A percentile compares a stretch with the other conserved stretches of the same genome.
These are phyloP conservation scores for Sphaerulina vaccinii DNA, from an alignment of 2,329 filamentous ascomycete genomes.

Conservation along the genomic window DNA sequence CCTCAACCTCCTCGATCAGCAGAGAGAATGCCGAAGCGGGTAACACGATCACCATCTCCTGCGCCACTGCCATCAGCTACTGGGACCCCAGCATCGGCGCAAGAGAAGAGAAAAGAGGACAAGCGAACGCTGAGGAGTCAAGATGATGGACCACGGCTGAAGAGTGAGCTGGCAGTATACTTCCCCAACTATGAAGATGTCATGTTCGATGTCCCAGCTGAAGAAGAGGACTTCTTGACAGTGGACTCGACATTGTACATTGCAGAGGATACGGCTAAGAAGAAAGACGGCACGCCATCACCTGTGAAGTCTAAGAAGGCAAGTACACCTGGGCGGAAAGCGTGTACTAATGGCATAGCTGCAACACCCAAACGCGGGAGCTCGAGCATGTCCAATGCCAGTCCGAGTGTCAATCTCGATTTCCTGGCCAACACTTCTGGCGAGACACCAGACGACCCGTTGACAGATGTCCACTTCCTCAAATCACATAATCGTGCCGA, in stretches of 20 bases:
- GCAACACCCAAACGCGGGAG: slow-evolving; percentile 20
- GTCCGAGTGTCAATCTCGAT: slow-evolving; percentile 26
- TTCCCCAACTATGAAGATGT: slow-evolving; percentile 94
- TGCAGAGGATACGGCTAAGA: slow-evolving; percentile 30
- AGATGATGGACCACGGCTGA: slow-evolving; percentile 75
- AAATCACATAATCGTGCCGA: slow-evolving; percentile 61
- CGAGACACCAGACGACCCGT: slow-evolving; percentile 51
- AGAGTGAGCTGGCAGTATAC: slow-evolving; percentile 87
- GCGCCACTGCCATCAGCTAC: not conserved
- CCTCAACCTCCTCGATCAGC: slow-evolving; percentile 15
- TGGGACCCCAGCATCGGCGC: slow-evolving; percentile 4
- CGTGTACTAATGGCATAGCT: slow-evolving; percentile 20
- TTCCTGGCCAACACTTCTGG: slow-evolving; percentile 33
- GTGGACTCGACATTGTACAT: slow-evolving; percentile 31
- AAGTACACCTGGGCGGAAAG: slow-evolving; percentile 8
- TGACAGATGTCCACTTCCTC: slow-evolving; percentile 57
- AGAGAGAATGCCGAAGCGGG: slow-evolving; percentile 14
- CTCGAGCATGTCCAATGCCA: slow-evolving; percentile 23
- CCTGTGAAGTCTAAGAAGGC: slow-evolving; percentile 19
- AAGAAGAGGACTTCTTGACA: slow-evolving; percentile 60
- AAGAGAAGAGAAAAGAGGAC: slow-evolving; percentile 48
- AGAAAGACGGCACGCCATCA: slow-evolving; percentile 13
- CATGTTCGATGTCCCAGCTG: slow-evolving; percentile 78
- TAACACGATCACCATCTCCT: slow-evolving; percentile 18
- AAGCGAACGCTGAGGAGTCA: slow-evolving; percentile 81